A percentile compares a stretch with the other conserved stretches of the same genome.
phyloP scores from a whole-genome alignment of 1,284 basidiomycete genomes.

The Ustanciosporium gigantosporum region DNA sequence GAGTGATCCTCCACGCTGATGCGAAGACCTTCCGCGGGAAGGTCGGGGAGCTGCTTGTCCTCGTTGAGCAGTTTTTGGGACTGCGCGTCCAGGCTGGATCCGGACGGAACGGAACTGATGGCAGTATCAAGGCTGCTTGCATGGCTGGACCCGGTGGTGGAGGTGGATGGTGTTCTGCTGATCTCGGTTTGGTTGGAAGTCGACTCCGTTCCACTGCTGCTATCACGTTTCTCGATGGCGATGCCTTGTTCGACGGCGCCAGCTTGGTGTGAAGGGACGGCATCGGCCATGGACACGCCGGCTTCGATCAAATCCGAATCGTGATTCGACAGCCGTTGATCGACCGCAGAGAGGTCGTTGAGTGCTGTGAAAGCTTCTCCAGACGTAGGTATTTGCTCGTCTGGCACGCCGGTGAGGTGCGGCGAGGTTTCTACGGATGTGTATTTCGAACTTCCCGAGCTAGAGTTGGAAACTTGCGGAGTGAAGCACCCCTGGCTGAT shows the following conservation, averaged over 20 bases:
- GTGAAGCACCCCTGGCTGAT: neutral
- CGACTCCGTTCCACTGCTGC: neutral
- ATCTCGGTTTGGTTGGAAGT: slow-evolving; percentile 42
- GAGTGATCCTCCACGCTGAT: slow-evolving; percentile 3
- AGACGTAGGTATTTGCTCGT: too few relatives aligned
- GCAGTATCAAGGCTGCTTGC: slow-evolving; percentile 39
- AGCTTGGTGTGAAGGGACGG: too few relatives aligned
- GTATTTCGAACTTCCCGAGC: neutral
- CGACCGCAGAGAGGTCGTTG: too few relatives aligned
- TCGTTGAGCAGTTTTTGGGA: too few relatives aligned
- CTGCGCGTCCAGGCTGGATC: slow-evolving; percentile 2
- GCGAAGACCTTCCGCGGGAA: slow-evolving; percentile 14
- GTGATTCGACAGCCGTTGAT: too few relatives aligned
- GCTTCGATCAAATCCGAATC: neutral
- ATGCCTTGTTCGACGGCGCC: too few relatives aligned
- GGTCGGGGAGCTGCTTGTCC: too few relatives aligned
- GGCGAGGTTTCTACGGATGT: neutral
- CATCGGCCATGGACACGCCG: neutral
- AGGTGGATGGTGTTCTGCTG: slow-evolving; percentile 54
- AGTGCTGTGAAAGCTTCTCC: too few relatives aligned
- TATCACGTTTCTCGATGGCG: too few relatives aligned
- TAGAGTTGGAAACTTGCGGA: neutral
- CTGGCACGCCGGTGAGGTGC: too few relatives aligned
- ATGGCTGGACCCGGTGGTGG: slow-evolving; percentile 44
- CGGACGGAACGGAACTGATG: slow-evolving; percentile 37